Percentiles rank a stretch among this genome's conserved stretches.
phyloP scores from a whole-genome alignment of 2,329 filamentous ascomycete genomes.

The Penicillium sp. region DNA sequence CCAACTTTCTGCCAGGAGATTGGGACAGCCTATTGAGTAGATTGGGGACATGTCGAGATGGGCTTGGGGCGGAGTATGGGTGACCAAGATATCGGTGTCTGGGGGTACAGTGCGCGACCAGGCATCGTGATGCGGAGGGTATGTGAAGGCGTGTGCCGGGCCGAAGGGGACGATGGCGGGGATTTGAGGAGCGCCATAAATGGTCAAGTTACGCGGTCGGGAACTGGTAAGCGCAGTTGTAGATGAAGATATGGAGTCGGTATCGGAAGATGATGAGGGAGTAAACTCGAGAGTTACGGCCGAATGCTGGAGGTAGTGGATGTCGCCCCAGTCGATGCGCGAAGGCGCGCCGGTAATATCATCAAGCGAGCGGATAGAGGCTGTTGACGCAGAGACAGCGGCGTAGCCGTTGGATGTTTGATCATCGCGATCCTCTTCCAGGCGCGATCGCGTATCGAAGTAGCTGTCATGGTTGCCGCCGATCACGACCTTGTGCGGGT shows the following conservation, averaged over 20 bases:
- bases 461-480: conserved; percentile 88
- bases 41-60: conserved; percentile 61
- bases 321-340: conserved; percentile 62
- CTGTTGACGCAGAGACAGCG: conserved; percentile 34
- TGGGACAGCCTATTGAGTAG: conserved; percentile 67
- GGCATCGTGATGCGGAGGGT: conserved; percentile 62
- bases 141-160: conserved; percentile 74
- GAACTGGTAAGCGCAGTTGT: conserved; percentile 51
- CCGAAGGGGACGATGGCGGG: conserved; percentile 67
- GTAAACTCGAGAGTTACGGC: conserved; percentile 55
- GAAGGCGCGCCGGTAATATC: conserved; percentile 44
- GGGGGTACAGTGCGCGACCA: conserved; percentile 71
- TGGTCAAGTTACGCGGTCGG: conserved; percentile 57
- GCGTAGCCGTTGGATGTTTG: conserved; percentile 17
- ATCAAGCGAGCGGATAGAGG: conserved; percentile 40
- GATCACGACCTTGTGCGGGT: conserved; percentile 77
- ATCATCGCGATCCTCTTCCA: conserved; percentile 52
- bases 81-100: conserved; percentile 75
- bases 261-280: neutral
- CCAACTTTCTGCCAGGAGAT: conserved; percentile 70
- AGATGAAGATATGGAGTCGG: conserved; percentile 45
- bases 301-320: conserved; percentile 75
- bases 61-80: conserved; percentile 74
- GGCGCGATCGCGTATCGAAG: conserved; percentile 68
- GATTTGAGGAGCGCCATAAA: conserved; percentile 82